Conservation (phyloP, 1,284 basidiomycete genomes). For the Irpex sp. region DNA sequence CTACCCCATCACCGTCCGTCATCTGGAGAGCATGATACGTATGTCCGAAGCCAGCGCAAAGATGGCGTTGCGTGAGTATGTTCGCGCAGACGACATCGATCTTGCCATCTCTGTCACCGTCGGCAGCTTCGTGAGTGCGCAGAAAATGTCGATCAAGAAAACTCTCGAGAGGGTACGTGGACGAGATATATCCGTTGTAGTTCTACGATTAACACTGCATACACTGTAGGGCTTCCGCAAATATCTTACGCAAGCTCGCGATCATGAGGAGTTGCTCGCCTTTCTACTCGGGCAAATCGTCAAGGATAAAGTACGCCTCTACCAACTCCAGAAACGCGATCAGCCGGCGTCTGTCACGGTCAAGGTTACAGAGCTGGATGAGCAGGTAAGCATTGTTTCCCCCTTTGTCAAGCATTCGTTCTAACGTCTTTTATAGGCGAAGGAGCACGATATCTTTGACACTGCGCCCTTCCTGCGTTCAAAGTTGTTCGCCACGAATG, state of each 20-base stretch:
- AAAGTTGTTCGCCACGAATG: slow-evolving; percentile 86
- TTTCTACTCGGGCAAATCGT: slow-evolving; percentile 94
- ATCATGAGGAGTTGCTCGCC: slow-evolving; percentile 92
- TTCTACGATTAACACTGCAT: slow-evolving; percentile 5
- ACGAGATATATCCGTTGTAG: not conserved
- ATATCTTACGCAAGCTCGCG: slow-evolving; percentile 91
- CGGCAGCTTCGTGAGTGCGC: slow-evolving; percentile 92
- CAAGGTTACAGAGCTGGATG: slow-evolving; percentile 78
- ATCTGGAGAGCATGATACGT: slow-evolving; percentile 98
- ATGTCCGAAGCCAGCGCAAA: slow-evolving; percentile 99
- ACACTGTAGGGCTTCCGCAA: slow-evolving; percentile 84
- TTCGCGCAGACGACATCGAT: slow-evolving; percentile 95
- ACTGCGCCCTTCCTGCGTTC: slow-evolving; percentile 82
- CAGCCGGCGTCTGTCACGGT: slow-evolving; percentile 76
- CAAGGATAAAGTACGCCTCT: slow-evolving; percentile 90
- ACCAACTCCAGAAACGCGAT: slow-evolving; percentile 72
- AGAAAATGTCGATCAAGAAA: slow-evolving; percentile 99
- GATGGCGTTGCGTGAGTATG: slow-evolving; percentile 97
- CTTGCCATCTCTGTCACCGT: slow-evolving; percentile 95
- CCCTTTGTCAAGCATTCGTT: not conserved
- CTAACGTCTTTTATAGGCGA: slow-evolving; percentile 52
- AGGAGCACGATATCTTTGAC: slow-evolving; percentile 94
- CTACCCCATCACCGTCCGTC: slow-evolving; percentile 97
- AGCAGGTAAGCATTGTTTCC: slow-evolving; percentile 53
- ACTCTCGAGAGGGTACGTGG: slow-evolving; percentile 85